Evolutionary conservation across 305 asterid species (phyloP).

Genomic region (Stenogyne calaminthoides): DNA sequence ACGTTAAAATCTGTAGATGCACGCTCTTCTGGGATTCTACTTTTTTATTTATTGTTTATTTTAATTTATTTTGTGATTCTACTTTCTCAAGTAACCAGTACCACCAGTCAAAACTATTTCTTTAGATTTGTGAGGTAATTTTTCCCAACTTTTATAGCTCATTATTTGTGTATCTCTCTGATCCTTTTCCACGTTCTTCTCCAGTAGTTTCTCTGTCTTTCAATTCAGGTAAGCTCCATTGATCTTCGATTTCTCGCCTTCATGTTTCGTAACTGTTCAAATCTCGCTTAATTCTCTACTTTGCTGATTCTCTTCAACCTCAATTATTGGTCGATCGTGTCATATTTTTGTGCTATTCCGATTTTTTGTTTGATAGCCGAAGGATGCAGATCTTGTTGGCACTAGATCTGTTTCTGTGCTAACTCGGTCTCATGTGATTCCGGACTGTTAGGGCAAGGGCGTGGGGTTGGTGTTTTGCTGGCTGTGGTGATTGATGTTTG

Average conservation of each 20-base stretch:
- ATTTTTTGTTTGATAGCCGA: conserved; percentile 8
- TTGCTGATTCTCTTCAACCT: neutral
- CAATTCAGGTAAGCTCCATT: conserved; percentile 15
- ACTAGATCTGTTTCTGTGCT: neutral
- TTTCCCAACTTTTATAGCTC: neutral
- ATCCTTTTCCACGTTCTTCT: conserved; percentile 24
- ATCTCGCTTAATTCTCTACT: neutral
- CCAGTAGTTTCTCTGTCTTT: neutral
- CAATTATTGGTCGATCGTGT: neutral
- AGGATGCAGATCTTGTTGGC: conserved; percentile 28
- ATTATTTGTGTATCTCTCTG: neutral
- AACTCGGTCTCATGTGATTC: neutral
- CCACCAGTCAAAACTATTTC: conserved; percentile 7
- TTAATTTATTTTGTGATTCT: neutral
- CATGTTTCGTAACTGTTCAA: neutral
- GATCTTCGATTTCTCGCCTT: neutral
- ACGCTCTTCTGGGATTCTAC: neutral
- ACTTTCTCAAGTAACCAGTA: neutral
- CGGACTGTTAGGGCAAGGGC: neutral
- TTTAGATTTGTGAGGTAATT: neutral
- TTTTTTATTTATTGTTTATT: neutral
- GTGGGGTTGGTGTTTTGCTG: neutral
- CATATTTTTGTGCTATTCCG: conserved; percentile 7
- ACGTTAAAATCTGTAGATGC: neutral
- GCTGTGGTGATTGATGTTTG: conserved; percentile 19